Evolutionary conservation across 1,139 yeast genomes (phyloP).

Genomic region (Zygosaccharomyces pseudobailii): DNA sequence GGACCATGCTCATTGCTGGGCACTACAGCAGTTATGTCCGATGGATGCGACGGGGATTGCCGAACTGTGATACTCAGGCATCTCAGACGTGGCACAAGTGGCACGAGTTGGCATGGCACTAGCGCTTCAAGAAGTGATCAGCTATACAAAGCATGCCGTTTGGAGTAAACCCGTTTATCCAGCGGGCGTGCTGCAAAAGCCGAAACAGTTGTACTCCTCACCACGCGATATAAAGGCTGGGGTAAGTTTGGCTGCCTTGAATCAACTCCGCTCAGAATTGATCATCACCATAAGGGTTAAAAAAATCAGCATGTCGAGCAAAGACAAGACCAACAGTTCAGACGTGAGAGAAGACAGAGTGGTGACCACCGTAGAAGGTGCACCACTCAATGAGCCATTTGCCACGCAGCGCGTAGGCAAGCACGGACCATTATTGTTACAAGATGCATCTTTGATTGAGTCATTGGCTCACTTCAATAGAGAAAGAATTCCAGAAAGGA

Average conservation of each 20-base stretch:
- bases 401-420: slow-evolving; percentile 65
- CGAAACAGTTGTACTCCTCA: not conserved
- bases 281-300: too few relatives aligned
- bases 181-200: not conserved
- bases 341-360: slow-evolving; percentile 30
- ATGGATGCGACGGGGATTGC: not conserved
- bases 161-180: not conserved
- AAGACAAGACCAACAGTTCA: slow-evolving; percentile 21
- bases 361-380: slow-evolving; percentile 64
- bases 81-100: not conserved
- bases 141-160: not conserved
- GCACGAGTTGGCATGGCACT: not conserved
- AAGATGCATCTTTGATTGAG: slow-evolving; percentile 53
- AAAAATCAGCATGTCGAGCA: slow-evolving; percentile 1
- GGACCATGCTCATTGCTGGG: too few relatives aligned
- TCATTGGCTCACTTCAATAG: slow-evolving; percentile 57
- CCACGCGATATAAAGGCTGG: not conserved
- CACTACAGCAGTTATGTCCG: too few relatives aligned
- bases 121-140: not conserved
- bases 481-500: slow-evolving; percentile 60
- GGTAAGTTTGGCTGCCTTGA: not conserved
- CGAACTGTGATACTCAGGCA: not conserved
- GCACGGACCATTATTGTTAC: slow-evolving; percentile 54
- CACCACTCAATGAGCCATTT: slow-evolving; percentile 52
- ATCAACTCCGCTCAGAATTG: not conserved